A percentile compares a stretch with the other conserved stretches of the same genome.
Evolutionary conservation across 2,329 filamentous ascomycete genomes (phyloP).

Genomic region (Colletotrichum gloeosporioides): DNA sequence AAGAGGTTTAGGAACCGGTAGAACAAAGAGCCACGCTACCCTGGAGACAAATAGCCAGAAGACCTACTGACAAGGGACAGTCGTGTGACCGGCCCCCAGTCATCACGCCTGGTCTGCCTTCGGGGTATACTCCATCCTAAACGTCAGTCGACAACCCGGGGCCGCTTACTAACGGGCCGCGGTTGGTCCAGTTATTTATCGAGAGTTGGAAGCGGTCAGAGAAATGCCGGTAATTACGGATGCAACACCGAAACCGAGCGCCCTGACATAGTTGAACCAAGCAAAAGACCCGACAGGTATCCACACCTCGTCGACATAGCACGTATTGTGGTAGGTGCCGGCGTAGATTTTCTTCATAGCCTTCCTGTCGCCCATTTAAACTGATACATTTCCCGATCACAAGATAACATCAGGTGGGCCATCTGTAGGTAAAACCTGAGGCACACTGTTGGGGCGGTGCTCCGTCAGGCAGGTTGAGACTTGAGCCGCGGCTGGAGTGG

Average conservation of each 20-base stretch:
- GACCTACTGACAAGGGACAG: neutral
- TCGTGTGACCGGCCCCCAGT: neutral
- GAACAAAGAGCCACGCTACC: neutral
- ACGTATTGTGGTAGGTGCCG: neutral
- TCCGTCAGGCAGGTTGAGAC: neutral
- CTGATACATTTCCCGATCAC: neutral
- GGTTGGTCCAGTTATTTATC: neutral
- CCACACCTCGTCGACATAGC: neutral
- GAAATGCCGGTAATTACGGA: neutral
- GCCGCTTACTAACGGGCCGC: neutral
- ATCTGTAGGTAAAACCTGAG: neutral
- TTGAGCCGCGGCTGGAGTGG: neutral
- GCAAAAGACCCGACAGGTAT: neutral
- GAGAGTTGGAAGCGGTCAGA: neutral
- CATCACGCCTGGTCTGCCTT: neutral
- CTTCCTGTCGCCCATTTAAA: neutral
- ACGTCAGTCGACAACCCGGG: neutral
- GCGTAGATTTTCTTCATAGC: neutral
- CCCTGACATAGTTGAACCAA: neutral
- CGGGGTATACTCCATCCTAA: neutral
- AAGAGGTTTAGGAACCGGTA: neutral
- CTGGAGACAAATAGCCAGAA: neutral
- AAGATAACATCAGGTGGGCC: neutral
- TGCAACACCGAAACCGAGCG: neutral
- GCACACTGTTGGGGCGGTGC: neutral